Evolutionary conservation across 257 asterid species (phyloP).

Genomic region (Solanum neorickii): DNA sequence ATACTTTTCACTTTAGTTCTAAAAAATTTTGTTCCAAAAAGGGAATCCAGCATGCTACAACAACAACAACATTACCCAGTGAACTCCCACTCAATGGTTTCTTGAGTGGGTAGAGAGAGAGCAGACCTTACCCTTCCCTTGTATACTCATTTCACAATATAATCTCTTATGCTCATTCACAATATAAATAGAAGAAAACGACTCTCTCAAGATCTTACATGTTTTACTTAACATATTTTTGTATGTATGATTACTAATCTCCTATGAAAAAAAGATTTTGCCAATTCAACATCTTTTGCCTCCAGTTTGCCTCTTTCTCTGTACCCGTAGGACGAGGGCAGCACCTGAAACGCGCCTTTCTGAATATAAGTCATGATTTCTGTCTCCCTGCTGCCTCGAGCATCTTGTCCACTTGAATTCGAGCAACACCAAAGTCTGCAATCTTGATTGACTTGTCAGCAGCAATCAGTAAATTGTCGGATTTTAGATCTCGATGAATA

Average conservation of each 20-base stretch:
- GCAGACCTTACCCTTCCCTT: background rate
- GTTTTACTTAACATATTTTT: no score
- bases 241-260: no score
- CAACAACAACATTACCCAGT: background rate
- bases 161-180: background rate
- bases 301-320: background rate
- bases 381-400: no score
- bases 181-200: no score
- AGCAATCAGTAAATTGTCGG: slow-evolving; percentile 80
- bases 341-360: no score
- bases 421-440: slow-evolving; percentile 97
- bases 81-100: background rate
- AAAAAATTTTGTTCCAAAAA: background rate
- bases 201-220: no score
- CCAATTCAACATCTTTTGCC: background rate
- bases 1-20: background rate
- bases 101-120: background rate
- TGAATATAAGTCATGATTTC: slow-evolving; percentile 17
- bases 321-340: slow-evolving; percentile 23
- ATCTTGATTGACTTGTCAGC: slow-evolving; percentile 92
- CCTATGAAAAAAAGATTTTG: no score
- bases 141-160: no score
- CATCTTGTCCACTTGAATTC: slow-evolving; percentile 48
- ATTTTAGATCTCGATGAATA: slow-evolving; percentile 25
- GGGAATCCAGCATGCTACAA: background rate